These are phyloP conservation scores for Hypericum androsaemum DNA, from an alignment of 345 rosid species.

Conservation along the genomic window DNA sequence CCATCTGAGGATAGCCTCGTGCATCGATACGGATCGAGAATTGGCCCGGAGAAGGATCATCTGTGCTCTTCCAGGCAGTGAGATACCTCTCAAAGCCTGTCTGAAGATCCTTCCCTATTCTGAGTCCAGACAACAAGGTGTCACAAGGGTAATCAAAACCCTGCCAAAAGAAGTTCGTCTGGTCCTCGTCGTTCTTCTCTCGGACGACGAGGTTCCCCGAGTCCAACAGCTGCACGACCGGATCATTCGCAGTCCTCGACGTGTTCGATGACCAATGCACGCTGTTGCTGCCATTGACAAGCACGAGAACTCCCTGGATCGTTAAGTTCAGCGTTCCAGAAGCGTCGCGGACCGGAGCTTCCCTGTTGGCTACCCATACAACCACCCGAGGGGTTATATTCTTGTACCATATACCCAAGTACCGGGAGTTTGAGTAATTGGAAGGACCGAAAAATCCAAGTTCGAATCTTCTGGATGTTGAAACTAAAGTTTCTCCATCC, in stretches of 20 bases:
- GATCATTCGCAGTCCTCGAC: background rate
- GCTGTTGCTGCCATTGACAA: background rate
- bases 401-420: background rate
- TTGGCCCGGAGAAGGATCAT: slow-evolving; percentile 14
- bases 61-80: slow-evolving; percentile 14
- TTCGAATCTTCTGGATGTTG: background rate
- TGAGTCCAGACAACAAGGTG: no score
- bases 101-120: no score
- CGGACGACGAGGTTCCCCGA: background rate
- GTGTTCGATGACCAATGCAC: background rate
- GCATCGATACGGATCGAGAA: background rate
- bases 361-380: no score
- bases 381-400: background rate
- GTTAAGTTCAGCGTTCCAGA: background rate
- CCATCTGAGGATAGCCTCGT: background rate
- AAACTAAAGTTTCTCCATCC: background rate
- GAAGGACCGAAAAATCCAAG: no score
- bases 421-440: background rate
- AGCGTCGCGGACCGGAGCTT: background rate
- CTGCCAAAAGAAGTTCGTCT: background rate
- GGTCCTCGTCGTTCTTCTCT: background rate
- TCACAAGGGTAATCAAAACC: no score
- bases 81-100: no score
- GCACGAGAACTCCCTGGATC: background rate
- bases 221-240: no score